A percentile compares a stretch with the other conserved stretches of the same genome.
These are phyloP conservation scores for Cyberlindnera misumaiensis DNA, from an alignment of 805 yeast species.

Conservation along the genomic window DNA sequence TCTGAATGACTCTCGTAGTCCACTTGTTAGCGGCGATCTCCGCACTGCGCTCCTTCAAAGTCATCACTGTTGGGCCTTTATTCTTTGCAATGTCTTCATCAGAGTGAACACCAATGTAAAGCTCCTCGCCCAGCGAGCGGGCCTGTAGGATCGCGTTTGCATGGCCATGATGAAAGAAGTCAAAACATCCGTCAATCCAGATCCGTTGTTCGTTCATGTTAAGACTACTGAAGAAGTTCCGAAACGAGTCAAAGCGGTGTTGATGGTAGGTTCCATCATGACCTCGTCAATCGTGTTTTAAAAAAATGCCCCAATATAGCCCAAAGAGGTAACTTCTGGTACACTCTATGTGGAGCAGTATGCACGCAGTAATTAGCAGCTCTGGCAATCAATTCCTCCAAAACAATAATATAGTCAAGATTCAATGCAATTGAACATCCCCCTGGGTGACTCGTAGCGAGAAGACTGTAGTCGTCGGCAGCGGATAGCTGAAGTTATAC, in stretches of 20 bases:
- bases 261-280: background rate
- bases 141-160: constrained; percentile 97
- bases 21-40: constrained; percentile 91
- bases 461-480: too few relatives aligned
- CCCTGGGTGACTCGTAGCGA: too few relatives aligned
- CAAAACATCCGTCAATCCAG: constrained; percentile 98
- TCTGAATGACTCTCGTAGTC: constrained; percentile 63
- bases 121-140: constrained; percentile 66
- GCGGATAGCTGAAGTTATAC: too few relatives aligned
- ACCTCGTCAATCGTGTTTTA: background rate
- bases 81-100: constrained; percentile 79
- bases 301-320: too few relatives aligned
- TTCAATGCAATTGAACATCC: too few relatives aligned
- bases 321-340: too few relatives aligned
- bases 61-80: constrained; percentile 96
- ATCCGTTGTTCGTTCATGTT: constrained; percentile 32
- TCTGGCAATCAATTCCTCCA: too few relatives aligned
- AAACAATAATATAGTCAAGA: too few relatives aligned
- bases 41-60: constrained; percentile 63
- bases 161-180: constrained; percentile 96
- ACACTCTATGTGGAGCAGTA: too few relatives aligned
- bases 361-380: too few relatives aligned
- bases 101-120: constrained; percentile 84
- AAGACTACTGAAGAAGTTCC: too few relatives aligned
- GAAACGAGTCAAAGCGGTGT: background rate